Evolutionary conservation across 2,329 filamentous ascomycete genomes (phyloP).

Genomic region (Monilinia fructigena): DNA sequence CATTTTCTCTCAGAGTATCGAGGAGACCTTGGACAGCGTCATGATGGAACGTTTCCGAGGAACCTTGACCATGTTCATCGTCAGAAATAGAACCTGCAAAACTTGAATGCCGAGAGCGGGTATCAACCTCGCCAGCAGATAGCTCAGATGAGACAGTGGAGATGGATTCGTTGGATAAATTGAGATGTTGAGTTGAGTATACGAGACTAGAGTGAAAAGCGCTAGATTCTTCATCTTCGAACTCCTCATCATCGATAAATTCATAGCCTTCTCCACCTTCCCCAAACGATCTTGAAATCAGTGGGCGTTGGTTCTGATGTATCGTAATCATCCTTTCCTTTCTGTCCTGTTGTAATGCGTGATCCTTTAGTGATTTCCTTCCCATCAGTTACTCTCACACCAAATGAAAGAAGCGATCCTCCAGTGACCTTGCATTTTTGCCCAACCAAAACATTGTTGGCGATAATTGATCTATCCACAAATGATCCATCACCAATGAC

Average conservation of each 20-base stretch:
- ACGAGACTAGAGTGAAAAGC: constrained; percentile 54
- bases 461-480: constrained; percentile 73
- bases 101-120: constrained; percentile 62
- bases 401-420: constrained; percentile 77
- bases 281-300: constrained; percentile 56
- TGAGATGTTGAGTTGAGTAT: constrained; percentile 41
- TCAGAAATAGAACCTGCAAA: constrained; percentile 73
- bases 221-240: constrained; percentile 53
- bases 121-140: constrained; percentile 41
- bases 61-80: constrained; percentile 47
- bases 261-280: constrained; percentile 59
- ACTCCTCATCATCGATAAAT: constrained; percentile 61
- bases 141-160: constrained; percentile 61
- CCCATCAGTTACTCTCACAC: constrained; percentile 67
- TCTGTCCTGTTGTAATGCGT: constrained; percentile 46
- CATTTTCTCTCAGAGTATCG: constrained; percentile 74
- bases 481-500: constrained; percentile 72
- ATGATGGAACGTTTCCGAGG: constrained; percentile 70
- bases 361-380: constrained; percentile 44
- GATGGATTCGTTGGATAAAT: constrained; percentile 54
- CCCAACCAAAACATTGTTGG: constrained; percentile 68
- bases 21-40: constrained; percentile 86
- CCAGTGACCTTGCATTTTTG: constrained; percentile 65
- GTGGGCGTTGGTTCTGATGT: constrained; percentile 39
- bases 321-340: constrained; percentile 40